Base-by-base conservation (phyloP, 2,329 filamentous ascomycete genomes). In the Ophiocordyceps camponoti-floridani region DNA sequence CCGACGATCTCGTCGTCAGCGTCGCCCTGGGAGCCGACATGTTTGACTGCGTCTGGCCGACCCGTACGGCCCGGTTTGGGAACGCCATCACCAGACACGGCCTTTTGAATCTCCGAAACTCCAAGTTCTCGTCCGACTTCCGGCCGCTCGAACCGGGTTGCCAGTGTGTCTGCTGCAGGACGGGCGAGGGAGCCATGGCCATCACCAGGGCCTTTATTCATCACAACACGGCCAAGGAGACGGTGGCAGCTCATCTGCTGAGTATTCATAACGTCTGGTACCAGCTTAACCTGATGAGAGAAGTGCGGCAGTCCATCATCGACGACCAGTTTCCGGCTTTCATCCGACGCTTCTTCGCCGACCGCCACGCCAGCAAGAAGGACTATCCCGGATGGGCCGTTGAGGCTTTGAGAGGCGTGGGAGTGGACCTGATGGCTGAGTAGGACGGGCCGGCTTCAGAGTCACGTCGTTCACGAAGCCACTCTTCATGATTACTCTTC, bases 11-110 rank as follows among this genome's bases (percentile, higher is more conserved):
- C 46, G 76, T 98, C 2, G 88, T 98, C 37, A 93, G 86, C 44
- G 80, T 95, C 4, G 91, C 91, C 1, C 72, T 98, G 1, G 91
- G 91, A 4, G 91, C 91, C 43, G 91, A 98, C 63, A 98, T 98
- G 91, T 98, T 98, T 59, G 91, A 98, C 64, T 98, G 93, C 58
- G 91, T 98, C 7, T 98, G 91, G 91, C 93, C 91, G 1, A 96
- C 91, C 4, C 73, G 91, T 45, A 98, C 91, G 33, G 91, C 91
- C 58, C 79, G 91, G 31, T 98, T 98, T 57, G 91, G 93, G 47
- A 95, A 95, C 57, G 91, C 89, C 35, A 76, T 98, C 47, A 95
- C 89, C 2, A 74, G 77, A 46, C 55, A 69, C 40, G 93, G 91
- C 11, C 75, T 85, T n/a, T 65, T 95, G 41, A 95, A 94, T 59